Evolutionary conservation across 176 grass and related monocot genomes (phyloP).

Genomic region (Rhynchospora breviuscula): DNA sequence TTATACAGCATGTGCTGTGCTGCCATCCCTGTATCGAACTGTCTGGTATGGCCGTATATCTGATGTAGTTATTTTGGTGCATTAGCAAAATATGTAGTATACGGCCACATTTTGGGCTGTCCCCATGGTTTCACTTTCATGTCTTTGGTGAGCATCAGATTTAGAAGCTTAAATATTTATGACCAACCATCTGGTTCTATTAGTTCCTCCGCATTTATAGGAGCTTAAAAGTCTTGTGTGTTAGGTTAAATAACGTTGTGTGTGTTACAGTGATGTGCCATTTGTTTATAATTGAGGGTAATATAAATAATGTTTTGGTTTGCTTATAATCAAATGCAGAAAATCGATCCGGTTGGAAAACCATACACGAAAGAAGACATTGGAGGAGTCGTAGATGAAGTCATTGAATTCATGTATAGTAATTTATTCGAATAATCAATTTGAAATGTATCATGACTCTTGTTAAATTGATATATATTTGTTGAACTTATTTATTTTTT

Average conservation of each 20-base stretch:
- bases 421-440: too few relatives aligned
- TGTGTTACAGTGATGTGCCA: not conserved
- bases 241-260: not conserved
- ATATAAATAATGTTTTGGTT: too few relatives aligned
- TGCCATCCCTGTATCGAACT: not conserved
- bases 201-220: not conserved
- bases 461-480: too few relatives aligned
- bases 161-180: not conserved
- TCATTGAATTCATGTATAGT: too few relatives aligned
- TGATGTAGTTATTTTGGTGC: not conserved
- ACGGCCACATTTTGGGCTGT: not conserved
- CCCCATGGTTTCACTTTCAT: not conserved
- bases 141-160: not conserved
- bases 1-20: not conserved
- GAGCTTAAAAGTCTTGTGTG: not conserved
- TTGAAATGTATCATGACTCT: too few relatives aligned
- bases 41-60: not conserved
- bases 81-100: not conserved
- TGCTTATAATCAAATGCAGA: too few relatives aligned
- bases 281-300: too few relatives aligned
- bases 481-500: too few relatives aligned
- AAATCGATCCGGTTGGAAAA: too few relatives aligned
- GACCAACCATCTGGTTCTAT: not conserved
- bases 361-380: too few relatives aligned
- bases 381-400: too few relatives aligned